Percentiles rank a stretch among this genome's conserved stretches.
Conservation (phyloP, 31 red algal species). For the Endocladia muricata region DNA sequence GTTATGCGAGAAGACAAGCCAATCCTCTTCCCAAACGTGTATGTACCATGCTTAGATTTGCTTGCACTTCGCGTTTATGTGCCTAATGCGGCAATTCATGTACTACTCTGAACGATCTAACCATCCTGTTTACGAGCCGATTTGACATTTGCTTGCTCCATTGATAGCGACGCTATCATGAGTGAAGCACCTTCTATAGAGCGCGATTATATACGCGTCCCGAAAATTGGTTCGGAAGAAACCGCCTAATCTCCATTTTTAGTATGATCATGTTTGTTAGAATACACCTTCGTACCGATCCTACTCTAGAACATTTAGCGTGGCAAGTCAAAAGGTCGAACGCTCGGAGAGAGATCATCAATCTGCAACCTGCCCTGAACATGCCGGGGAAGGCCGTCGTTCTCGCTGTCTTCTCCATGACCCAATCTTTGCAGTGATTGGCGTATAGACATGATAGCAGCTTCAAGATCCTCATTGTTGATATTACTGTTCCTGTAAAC, state of each 20-base stretch:
- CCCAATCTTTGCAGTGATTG: neutral
- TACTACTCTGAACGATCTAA: neutral
- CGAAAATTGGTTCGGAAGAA: constrained; percentile 30
- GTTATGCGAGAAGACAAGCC: constrained; percentile 35
- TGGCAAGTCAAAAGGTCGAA: neutral
- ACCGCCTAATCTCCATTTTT: no score
- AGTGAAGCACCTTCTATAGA: constrained; percentile 27
- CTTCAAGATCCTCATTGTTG: neutral
- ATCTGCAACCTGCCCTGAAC: neutral
- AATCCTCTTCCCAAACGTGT: constrained; percentile 29
- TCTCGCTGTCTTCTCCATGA: neutral
- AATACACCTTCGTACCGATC: neutral
- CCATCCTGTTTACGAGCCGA: neutral
- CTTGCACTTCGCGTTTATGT: neutral
- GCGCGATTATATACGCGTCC: constrained; percentile 34
- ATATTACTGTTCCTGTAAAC: neutral
- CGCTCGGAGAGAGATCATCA: neutral
- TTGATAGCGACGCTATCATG: constrained; percentile 35
- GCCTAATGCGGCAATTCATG: no score
- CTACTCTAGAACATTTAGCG: neutral
- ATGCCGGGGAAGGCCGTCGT: neutral
- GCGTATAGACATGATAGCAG: neutral
- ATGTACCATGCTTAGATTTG: constrained; percentile 7
- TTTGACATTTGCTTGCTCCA: neutral
- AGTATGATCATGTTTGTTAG: neutral